Evolutionary conservation across 2,329 filamentous ascomycete species (phyloP).

Genomic region (Colletotrichum shisoi): DNA sequence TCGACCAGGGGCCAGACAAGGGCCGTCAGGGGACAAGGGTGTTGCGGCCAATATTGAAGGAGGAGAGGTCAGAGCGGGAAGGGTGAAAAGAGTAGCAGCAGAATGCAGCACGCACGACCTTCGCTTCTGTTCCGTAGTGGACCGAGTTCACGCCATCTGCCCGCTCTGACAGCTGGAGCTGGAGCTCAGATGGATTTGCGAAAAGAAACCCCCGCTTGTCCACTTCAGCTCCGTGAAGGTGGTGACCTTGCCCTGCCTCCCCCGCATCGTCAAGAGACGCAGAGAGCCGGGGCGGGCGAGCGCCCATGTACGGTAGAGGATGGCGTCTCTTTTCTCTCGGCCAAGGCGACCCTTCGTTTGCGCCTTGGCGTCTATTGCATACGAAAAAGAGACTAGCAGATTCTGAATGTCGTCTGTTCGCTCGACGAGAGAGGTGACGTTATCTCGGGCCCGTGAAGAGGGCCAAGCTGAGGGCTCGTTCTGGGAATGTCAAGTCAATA

Average conservation of each 20-base stretch:
- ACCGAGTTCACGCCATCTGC: slow-evolving; percentile 12
- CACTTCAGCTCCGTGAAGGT: slow-evolving; percentile 6
- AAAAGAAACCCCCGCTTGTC: slow-evolving; percentile 21
- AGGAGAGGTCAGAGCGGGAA: slow-evolving; percentile 15
- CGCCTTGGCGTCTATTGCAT: slow-evolving; percentile 2
- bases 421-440: neutral
- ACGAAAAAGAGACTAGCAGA: neutral
- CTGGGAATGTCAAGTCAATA: neutral
- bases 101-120: neutral
- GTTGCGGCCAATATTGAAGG: slow-evolving; percentile 7
- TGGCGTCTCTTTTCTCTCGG: neutral
- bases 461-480: neutral
- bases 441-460: neutral
- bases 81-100: neutral
- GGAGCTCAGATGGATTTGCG: slow-evolving; percentile 14
- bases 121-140: slow-evolving; percentile 4
- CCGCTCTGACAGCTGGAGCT: slow-evolving; percentile 26
- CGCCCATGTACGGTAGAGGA: neutral
- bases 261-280: slow-evolving; percentile 10
- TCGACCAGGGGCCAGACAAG: slow-evolving; percentile 24
- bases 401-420: neutral
- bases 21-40: slow-evolving; percentile 12
- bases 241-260: neutral
- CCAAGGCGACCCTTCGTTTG: neutral
- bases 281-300: slow-evolving; percentile 4